Evolutionary conservation across 805 yeast genomes (phyloP), one percentile per base, ranked within the genome.

Genomic region (Hyphopichia homilentoma): DNA sequence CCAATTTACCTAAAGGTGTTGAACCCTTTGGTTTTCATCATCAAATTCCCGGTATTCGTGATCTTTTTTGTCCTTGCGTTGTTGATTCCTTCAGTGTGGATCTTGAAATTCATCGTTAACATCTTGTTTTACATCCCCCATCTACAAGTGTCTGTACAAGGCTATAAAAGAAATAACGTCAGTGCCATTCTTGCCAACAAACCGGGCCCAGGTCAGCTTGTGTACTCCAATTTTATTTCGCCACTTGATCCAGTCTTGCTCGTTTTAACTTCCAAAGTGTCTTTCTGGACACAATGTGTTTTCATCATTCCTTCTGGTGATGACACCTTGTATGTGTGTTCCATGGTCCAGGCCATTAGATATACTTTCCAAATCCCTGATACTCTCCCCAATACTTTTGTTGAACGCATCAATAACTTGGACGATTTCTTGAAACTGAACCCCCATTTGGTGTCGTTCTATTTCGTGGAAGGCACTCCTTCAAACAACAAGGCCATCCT

Each of bases 391-490:
- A 39, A 44, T 18, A 44, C 36, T 5, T 39, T 43, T 16, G 27
- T 35, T 3, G 24, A 35, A 5, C 34, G 27, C 14, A 13, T 21
- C 7, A 42, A 51, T 18, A 47, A 57, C 14, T 50, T 54, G 3
- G 63, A 67, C n/a, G 68, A 71, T 25, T 59, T 50, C 67, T 20
- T 20, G 11, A 20, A 20, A 20, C 22, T 8, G 11, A 20, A 20
- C 11, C n/a, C n/a, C n/a, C n/a, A n/a, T n/a, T 20, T 20, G 22
- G 22, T 27, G 0, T 66, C 77, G 4, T 79, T 71, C 32, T 44
- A 83, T 15, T 77, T 87, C 36, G 68, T 81, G 3, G 97, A 88
- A 49, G 95, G 95, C 0, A 84, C 95, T 0, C 70, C 95, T 0
- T 77, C 95, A 0, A 90, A 89, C 51, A 93, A 94, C 31, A 79